Percentiles rank a stretch among this genome's conserved stretches.
phyloP scores from a whole-genome alignment of 2,329 filamentous ascomycete species.

The Penicillium sclerotigenum region DNA sequence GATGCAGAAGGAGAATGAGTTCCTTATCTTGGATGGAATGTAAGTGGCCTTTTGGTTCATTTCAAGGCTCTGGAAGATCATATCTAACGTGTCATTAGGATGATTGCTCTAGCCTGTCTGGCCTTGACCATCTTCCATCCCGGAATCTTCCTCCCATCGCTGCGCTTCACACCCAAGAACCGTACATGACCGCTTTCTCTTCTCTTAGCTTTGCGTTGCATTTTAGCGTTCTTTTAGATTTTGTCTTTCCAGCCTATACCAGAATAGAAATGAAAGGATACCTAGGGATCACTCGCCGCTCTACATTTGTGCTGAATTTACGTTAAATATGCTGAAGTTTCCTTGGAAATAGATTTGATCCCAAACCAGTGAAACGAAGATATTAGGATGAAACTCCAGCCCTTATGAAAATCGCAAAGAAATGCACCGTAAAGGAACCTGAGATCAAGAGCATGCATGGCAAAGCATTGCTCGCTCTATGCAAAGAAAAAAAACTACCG shows the following conservation, averaged over 20 bases:
- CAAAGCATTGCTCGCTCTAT: slow-evolving; percentile 14
- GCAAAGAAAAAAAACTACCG: slow-evolving; percentile 1
- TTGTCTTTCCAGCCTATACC: background rate
- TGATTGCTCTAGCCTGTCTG: slow-evolving; percentile 45
- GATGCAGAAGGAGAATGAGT: slow-evolving; percentile 49
- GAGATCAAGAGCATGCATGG: slow-evolving; percentile 5
- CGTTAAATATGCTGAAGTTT: background rate
- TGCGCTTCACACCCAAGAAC: slow-evolving; percentile 28
- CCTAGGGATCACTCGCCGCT: background rate
- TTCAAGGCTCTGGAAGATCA: background rate
- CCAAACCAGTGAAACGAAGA: background rate
- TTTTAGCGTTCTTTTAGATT: background rate
- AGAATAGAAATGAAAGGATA: background rate
- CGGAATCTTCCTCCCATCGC: slow-evolving; percentile 43
- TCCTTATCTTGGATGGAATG: slow-evolving; percentile 49
- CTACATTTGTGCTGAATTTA: background rate
- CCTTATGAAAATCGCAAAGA: slow-evolving; percentile 7
- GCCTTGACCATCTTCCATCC: slow-evolving; percentile 46
- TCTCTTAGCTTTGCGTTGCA: background rate
- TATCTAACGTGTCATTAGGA: slow-evolving; percentile 31
- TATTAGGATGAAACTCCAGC: slow-evolving; percentile 3
- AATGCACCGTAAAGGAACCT: slow-evolving; percentile 4
- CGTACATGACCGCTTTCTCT: slow-evolving; percentile 3
- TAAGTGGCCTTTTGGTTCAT: slow-evolving; percentile 27
- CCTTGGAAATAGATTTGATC: background rate